Evolutionary conservation across 345 rosid species (phyloP).

Genomic region (Raphanus sativus): DNA sequence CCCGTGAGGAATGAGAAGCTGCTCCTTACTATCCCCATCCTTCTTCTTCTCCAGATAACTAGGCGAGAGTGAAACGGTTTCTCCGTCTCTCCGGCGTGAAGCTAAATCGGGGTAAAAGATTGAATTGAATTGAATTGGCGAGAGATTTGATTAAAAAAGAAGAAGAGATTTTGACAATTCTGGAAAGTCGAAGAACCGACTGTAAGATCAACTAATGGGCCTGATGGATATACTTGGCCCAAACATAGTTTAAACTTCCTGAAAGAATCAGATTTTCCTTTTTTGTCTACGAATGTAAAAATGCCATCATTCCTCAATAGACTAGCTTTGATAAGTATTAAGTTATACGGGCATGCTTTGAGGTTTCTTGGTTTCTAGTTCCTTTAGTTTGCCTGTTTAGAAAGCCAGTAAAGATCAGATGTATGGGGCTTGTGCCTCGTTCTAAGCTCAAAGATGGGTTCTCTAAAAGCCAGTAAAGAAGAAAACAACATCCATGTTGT

Average conservation of each 20-base stretch:
- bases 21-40: constrained; percentile 72
- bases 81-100: background rate
- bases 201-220: constrained; percentile 6
- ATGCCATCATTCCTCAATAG: background rate
- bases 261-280: constrained; percentile 1
- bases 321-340: background rate
- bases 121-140: constrained; percentile 3
- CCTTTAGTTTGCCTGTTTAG: background rate
- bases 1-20: constrained; percentile 64
- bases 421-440: no score
- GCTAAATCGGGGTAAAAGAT: background rate
- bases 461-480: no score
- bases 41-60: background rate
- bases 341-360: background rate
- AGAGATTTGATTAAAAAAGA: background rate
- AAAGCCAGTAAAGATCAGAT: background rate
- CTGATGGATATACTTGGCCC: background rate
- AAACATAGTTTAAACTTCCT: background rate
- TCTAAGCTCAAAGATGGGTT: no score
- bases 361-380: background rate
- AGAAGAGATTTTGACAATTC: background rate
- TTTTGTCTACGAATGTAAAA: background rate
- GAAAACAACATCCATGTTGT: no score
- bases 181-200: background rate
- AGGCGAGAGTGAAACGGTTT: background rate